phyloP scores from a whole-genome alignment of 164 flowering plant genomes.

The Saururus chinensis region DNA sequence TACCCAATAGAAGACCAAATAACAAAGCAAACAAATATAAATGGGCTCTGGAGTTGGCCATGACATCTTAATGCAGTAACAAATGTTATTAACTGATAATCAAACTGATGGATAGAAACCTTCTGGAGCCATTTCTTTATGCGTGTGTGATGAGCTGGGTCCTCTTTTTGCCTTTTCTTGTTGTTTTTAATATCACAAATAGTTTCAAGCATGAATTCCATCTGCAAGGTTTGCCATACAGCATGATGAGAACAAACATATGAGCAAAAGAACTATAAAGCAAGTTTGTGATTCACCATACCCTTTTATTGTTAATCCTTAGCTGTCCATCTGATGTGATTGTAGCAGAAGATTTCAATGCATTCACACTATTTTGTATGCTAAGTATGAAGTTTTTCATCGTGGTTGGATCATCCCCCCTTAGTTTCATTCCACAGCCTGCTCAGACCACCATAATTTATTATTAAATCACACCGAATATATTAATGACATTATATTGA shows the following conservation, averaged over 20 bases:
- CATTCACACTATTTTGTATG: slow-evolving; percentile 67
- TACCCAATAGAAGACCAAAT: too few species aligned
- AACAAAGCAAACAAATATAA: too few species aligned
- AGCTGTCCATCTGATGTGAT: slow-evolving; percentile 23
- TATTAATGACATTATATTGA: background rate
- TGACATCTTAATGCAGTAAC: too few species aligned
- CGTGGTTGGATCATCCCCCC: slow-evolving; percentile 80
- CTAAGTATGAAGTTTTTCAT: slow-evolving; percentile 74
- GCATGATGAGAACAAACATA: background rate
- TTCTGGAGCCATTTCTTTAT: slow-evolving; percentile 94
- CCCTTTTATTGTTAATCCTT: slow-evolving; percentile 46
- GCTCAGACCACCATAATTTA: background rate
- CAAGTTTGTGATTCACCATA: slow-evolving; percentile 16
- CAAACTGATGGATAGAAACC: slow-evolving; percentile 25
- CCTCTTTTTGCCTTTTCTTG: slow-evolving; percentile 66
- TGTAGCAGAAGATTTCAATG: slow-evolving; percentile 46
- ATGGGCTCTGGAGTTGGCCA: too few species aligned
- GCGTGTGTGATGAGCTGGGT: slow-evolving; percentile 51
- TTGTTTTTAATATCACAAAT: slow-evolving; percentile 93
- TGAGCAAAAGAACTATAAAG: background rate
- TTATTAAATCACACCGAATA: background rate
- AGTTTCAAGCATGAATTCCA: slow-evolving; percentile 97
- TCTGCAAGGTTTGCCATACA: slow-evolving; percentile 32
- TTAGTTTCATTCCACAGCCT: slow-evolving; percentile 97
- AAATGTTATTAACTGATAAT: background rate